Evolutionary conservation across 495 filamentous ascomycete species (phyloP), one percentile per base, ranked within the genome.

Genomic region (Tetracladium marchalianum): DNA sequence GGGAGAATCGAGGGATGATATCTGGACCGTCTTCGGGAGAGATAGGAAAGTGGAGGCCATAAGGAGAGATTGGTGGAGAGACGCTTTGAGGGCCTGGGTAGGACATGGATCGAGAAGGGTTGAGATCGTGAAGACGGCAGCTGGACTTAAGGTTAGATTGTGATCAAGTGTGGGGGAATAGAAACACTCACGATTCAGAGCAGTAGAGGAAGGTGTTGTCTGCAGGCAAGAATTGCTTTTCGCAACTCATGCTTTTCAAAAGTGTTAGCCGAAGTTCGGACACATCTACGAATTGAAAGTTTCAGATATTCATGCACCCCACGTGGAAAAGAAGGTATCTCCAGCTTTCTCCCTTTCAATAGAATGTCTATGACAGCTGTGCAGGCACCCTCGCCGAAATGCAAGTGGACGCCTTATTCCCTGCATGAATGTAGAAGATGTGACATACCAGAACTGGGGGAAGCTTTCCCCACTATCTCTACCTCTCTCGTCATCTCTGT

Each of bases 1-100:
- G 56, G 1, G 56, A 59, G 39, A 52, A 51, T 13, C 56, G 52
- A 5, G 56, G 56, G 46, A 59, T 53, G 35, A 59, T 59, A 18
- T 59, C 56, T 13, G 52, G 56, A 8, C 53, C 56, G n/a, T 53
- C 50, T 33, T 53, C 50, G 36, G 43, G 51, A 0, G 48, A 35
- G 5, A 38, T 16, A 18, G 31, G 8, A 18, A 49, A 56, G 3
- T 31, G 40, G 16, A 46, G 41, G 3, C 45, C 35, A 37, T 50
- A 58, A 7, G 55, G 55, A 4, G 55, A 46, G 7, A 44, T 37
- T 1, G 55, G 55, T 37, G 55, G 55, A 9, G 55, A 55, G 8
- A 35, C 8, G 51, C 43, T 11, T 46, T 36, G 27, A 31, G 43
- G 1, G 44, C 31, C 5, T 0, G 55, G 39, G 35, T 54, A 53